Evolutionary conservation across 306 rosid species (phyloP).

Genomic region (Astragalus membranaceus): DNA sequence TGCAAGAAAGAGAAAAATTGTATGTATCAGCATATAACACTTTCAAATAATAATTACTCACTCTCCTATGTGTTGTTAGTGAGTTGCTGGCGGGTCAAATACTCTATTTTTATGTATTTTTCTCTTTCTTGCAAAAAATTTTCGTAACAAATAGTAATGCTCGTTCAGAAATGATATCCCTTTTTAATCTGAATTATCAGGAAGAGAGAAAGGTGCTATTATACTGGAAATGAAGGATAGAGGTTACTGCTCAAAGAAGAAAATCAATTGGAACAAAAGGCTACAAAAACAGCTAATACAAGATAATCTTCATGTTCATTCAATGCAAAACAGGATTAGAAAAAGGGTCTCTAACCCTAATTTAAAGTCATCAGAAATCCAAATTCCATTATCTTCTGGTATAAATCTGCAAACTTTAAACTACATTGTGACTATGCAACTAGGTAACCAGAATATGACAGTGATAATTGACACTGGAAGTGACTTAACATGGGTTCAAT

Average conservation of each 20-base stretch:
- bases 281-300: constrained; percentile 33
- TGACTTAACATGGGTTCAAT: constrained; percentile 82
- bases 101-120: no score
- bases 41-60: no score
- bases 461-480: constrained; percentile 91
- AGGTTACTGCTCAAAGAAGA: constrained; percentile 49
- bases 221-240: constrained; percentile 66
- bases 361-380: constrained; percentile 38
- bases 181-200: constrained; percentile 34
- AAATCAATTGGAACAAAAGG: constrained; percentile 31
- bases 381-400: constrained; percentile 66
- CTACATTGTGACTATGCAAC: constrained; percentile 63
- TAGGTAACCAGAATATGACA: constrained; percentile 53
- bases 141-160: no score
- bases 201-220: constrained; percentile 48
- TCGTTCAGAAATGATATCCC: background rate
- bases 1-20: no score
- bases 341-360: constrained; percentile 7
- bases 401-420: constrained; percentile 53
- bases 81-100: no score
- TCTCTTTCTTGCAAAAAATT: no score
- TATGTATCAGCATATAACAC: no score
- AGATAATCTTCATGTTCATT: constrained; percentile 46
- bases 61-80: no score
- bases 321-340: constrained; percentile 37